Conservation (phyloP, 2,329 filamentous ascomycete genomes). For the Fusarium albosuccineum region DNA sequence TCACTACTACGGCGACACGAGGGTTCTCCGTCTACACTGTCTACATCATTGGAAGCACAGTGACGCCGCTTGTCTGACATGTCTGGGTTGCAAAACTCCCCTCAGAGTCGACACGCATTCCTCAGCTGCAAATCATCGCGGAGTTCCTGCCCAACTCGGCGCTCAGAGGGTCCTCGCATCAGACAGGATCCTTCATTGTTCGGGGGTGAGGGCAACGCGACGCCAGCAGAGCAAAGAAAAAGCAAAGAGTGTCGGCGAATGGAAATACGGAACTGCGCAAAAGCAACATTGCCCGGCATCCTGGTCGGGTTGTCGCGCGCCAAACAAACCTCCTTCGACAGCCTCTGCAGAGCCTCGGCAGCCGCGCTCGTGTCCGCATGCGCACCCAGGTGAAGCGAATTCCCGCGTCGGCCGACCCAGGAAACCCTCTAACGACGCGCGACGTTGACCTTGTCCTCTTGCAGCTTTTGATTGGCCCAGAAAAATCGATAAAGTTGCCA, state of each 20-base stretch:
- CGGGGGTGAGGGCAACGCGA: conserved; percentile 17
- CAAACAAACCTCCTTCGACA: neutral
- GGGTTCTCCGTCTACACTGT: neutral
- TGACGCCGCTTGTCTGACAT: conserved; percentile 19
- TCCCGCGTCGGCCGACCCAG: conserved; percentile 44
- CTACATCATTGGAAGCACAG: conserved; percentile 11
- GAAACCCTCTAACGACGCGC: conserved; percentile 13
- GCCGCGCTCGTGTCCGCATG: conserved; percentile 32
- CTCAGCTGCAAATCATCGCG: conserved; percentile 27
- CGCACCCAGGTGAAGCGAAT: conserved; percentile 34
- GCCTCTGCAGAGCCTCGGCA: conserved; percentile 25
- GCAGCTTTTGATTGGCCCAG: conserved; percentile 32
- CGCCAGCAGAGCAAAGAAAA: conserved; percentile 31
- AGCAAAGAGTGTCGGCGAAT: conserved; percentile 21
- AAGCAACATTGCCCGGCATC: conserved; percentile 9
- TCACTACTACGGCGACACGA: neutral
- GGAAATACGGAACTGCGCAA: conserved; percentile 12
- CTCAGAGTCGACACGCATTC: conserved; percentile 23
- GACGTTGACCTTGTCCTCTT: conserved; percentile 25
- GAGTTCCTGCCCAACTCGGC: conserved; percentile 22
- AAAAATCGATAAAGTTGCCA: conserved; percentile 44
- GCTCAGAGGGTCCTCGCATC: conserved; percentile 7
- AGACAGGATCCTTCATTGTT: conserved; percentile 23
- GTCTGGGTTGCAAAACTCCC: conserved; percentile 6
- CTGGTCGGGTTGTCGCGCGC: neutral